Percentiles rank a stretch among this genome's conserved stretches.
Evolutionary conservation across 257 asterid species (phyloP).

Genomic region (Handroanthus guayacan): DNA sequence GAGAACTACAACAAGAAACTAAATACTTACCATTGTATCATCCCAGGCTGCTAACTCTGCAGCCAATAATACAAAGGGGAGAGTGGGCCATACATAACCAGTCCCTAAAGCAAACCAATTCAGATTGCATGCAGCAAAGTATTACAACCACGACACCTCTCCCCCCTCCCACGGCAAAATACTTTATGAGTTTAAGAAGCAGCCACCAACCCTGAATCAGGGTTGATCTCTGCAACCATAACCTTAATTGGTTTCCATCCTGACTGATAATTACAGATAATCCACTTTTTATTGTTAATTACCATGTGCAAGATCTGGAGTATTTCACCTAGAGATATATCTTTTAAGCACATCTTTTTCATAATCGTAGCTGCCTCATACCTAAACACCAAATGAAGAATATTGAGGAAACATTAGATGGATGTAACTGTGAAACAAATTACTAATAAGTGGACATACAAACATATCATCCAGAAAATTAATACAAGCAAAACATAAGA

Average conservation of each 20-base stretch:
- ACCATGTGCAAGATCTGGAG: conserved; percentile 89
- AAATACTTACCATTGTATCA: conserved; percentile 38
- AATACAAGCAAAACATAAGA: conserved; percentile 16
- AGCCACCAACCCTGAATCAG: conserved; percentile 72
- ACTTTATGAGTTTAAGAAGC: conserved; percentile 53
- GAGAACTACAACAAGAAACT: conserved; percentile 34
- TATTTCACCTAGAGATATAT: conserved; percentile 73
- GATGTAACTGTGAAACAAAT: conserved; percentile 13
- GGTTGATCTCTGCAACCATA: conserved; percentile 69
- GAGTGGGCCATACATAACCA: conserved; percentile 45
- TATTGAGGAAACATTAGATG: conserved; percentile 32
- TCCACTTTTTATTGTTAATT: conserved; percentile 78
- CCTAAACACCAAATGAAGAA: conserved; percentile 54
- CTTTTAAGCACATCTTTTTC: conserved; percentile 73
- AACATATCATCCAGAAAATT: background rate
- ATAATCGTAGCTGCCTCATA: conserved; percentile 88
- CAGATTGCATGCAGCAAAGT: conserved; percentile 29
- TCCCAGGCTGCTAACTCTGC: conserved; percentile 47
- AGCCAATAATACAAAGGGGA: conserved; percentile 44
- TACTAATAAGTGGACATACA: background rate
- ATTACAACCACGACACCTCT: conserved; percentile 40
- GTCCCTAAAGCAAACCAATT: conserved; percentile 37
- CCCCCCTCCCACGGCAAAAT: conserved; percentile 47
- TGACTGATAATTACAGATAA: conserved; percentile 64
- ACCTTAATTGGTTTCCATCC: conserved; percentile 92